These are phyloP conservation scores for Boletus bicolor DNA, from an alignment of 768 basidiomycete species.

Conservation along the genomic window DNA sequence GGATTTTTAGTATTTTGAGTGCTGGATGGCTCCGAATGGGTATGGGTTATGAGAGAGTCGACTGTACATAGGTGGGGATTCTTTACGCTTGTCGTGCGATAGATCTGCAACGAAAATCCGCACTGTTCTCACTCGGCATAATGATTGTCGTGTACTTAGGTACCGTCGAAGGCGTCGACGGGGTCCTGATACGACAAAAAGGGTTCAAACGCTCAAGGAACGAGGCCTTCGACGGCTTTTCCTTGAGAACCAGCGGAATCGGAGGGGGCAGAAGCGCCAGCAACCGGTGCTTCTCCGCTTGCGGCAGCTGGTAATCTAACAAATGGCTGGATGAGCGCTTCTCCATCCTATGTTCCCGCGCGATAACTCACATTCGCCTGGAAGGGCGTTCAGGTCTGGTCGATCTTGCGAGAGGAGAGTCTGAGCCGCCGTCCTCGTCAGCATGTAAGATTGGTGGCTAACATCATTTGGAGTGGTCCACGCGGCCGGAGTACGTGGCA, in stretches of 20 bases:
- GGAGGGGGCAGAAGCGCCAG: background rate
- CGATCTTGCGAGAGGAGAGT: background rate
- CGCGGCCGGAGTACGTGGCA: background rate
- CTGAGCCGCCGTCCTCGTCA: background rate
- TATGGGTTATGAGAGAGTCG: too few species aligned
- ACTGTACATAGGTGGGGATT: background rate
- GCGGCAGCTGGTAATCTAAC: slow-evolving; percentile 7
- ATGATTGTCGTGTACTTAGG: background rate
- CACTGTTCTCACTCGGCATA: slow-evolving; percentile 7
- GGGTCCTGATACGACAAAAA: slow-evolving; percentile 2
- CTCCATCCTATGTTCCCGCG: background rate
- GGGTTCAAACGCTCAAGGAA: slow-evolving; percentile 13
- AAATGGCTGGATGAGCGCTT: background rate
- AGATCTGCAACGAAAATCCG: slow-evolving; percentile 6
- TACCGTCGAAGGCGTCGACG: background rate
- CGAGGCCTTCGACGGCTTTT: background rate
- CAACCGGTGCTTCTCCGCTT: background rate
- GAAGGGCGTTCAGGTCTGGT: background rate
- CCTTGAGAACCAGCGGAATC: background rate
- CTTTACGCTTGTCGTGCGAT: slow-evolving; percentile 11
- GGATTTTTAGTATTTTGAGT: too few species aligned
- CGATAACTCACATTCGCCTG: slow-evolving; percentile 4
- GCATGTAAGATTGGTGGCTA: background rate
- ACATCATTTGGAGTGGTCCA: background rate
- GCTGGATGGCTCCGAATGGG: too few species aligned